Evolutionary conservation across 1,139 yeast genomes (phyloP).

Genomic region (Lodderomyces parapsilosis): DNA sequence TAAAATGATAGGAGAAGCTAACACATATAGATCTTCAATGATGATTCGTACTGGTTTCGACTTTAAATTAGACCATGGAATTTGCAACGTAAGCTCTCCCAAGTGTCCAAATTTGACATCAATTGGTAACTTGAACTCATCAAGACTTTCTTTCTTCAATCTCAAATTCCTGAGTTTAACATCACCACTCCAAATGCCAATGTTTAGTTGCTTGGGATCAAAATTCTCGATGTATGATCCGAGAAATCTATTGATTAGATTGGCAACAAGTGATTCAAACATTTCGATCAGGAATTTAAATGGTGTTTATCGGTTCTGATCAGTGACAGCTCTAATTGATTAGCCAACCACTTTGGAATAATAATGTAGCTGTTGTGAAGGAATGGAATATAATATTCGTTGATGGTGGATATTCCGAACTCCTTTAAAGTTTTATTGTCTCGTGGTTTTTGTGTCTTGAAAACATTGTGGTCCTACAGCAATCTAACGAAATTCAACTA

Average conservation of each 20-base stretch:
- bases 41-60: conserved; percentile 87
- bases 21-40: conserved; percentile 83
- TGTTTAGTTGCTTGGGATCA: conserved; percentile 90
- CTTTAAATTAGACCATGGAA: conserved; percentile 95
- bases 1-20: conserved; percentile 69
- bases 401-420: too few species aligned
- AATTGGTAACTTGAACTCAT: conserved; percentile 78
- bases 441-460: neutral
- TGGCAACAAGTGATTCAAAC: conserved; percentile 61
- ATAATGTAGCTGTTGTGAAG: too few species aligned
- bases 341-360: too few species aligned
- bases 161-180: conserved; percentile 78
- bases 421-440: neutral
- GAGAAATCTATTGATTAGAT: conserved; percentile 49
- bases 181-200: conserved; percentile 98
- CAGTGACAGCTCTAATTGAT: neutral
- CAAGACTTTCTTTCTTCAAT: conserved; percentile 80
- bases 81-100: conserved; percentile 85
- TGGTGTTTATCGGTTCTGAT: neutral
- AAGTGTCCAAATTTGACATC: conserved; percentile 90
- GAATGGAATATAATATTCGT: too few species aligned
- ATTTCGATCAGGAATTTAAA: conserved; percentile 20
- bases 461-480: neutral
- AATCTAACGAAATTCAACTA: neutral
- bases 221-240: conserved; percentile 89